Percentiles rank a stretch among this genome's conserved stretches.
Conservation (phyloP, 2,329 filamentous ascomycete genomes). For the Sporothrix mexicana region DNA sequence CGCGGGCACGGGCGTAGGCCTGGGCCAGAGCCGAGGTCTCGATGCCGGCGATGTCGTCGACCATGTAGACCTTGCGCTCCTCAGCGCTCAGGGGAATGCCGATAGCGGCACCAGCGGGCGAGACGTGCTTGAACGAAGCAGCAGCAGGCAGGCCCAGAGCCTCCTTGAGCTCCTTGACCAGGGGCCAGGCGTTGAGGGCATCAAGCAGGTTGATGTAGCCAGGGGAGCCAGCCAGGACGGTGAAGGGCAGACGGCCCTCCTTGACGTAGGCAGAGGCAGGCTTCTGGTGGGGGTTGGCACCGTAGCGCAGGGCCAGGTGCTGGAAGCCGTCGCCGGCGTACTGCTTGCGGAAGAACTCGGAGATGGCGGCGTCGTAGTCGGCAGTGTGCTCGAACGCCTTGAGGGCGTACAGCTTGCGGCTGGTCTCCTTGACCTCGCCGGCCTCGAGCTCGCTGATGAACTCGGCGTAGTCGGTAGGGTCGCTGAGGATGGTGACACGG, state of each 20-base stretch:
- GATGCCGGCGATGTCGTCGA: conserved; percentile 90
- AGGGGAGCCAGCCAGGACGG: conserved; percentile 84
- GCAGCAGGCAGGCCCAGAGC: conserved; percentile 88
- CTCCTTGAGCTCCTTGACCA: conserved; percentile 94
- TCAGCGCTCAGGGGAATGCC: conserved; percentile 83
- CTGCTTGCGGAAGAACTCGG: conserved; percentile 96
- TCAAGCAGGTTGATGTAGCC: conserved; percentile 98
- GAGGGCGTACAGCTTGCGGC: conserved; percentile 86
- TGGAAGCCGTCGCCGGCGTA: conserved; percentile 86
- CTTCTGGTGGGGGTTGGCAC: conserved; percentile 98
- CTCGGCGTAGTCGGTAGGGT: conserved; percentile 90
- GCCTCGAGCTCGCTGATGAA: conserved; percentile 90
- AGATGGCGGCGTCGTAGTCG: conserved; percentile 93
- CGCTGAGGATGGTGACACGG: conserved; percentile 93
- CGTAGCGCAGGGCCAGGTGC: conserved; percentile 87
- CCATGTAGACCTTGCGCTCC: conserved; percentile 98
- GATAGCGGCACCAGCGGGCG: conserved; percentile 92
- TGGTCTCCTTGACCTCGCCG: conserved; percentile 83
- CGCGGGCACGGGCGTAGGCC: conserved; percentile 93
- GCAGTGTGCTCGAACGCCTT: conserved; percentile 99
- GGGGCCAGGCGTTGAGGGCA: conserved; percentile 92
- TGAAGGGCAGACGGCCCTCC: conserved; percentile 84
- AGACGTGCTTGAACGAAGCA: conserved; percentile 99
- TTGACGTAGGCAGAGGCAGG: conserved; percentile 83
- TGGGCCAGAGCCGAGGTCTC: conserved; percentile 86